Percentiles rank a stretch among this genome's conserved stretches.
Conservation (phyloP, 495 filamentous ascomycete genomes). For the Xylaria palmicola region DNA sequence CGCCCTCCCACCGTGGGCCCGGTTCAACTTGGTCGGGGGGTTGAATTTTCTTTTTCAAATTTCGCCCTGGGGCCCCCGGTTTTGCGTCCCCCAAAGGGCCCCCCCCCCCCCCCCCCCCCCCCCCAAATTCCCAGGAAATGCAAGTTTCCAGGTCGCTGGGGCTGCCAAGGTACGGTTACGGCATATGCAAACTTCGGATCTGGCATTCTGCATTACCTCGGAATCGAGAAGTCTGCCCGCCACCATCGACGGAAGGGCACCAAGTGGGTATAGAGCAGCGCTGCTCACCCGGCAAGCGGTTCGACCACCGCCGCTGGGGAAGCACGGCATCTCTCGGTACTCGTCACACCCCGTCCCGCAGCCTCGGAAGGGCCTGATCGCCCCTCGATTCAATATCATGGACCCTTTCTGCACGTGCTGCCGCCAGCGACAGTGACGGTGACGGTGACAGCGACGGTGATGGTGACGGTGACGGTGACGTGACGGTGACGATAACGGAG, state of each 20-base stretch:
- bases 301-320: neutral
- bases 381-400: neutral
- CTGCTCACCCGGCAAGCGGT: too few species aligned
- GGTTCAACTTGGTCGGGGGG: too few species aligned
- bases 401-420: neutral
- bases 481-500: too few species aligned
- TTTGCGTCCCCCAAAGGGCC: too few species aligned
- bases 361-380: neutral
- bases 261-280: too few species aligned
- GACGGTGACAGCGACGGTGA: neutral
- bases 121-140: too few species aligned
- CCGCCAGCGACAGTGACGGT: neutral
- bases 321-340: conserved; percentile 5
- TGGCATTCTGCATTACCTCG: conserved; percentile 9
- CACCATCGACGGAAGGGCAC: neutral
- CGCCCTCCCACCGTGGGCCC: too few species aligned
- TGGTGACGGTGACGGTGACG: neutral
- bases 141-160: conserved; percentile 11
- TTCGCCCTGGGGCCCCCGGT: too few species aligned
- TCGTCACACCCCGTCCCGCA: too few species aligned
- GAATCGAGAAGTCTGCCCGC: neutral
- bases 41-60: too few species aligned
- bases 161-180: conserved; percentile 6
- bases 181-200: conserved; percentile 14
- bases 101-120: too few species aligned